phyloP scores from a whole-genome alignment of 108 stramenopile species.

The Skeletonema potamos region DNA sequence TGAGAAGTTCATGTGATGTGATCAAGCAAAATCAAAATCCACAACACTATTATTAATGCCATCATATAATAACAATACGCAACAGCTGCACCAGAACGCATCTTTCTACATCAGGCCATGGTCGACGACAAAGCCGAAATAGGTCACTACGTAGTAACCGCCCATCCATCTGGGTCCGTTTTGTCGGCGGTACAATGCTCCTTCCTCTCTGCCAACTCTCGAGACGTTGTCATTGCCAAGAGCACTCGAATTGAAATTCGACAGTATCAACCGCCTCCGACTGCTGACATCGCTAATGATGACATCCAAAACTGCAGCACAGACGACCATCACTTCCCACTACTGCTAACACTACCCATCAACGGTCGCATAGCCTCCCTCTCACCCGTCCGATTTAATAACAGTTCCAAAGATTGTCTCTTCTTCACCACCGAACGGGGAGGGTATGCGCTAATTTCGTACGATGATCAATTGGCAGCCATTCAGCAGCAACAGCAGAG shows the following conservation, averaged over 20 bases:
- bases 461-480: constrained; percentile 22
- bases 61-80: too few species aligned
- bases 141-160: constrained; percentile 74
- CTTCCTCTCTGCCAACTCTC: constrained; percentile 47
- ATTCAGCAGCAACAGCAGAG: not conserved
- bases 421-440: constrained; percentile 76
- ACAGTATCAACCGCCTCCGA: constrained; percentile 17
- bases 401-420: constrained; percentile 42
- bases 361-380: constrained; percentile 69
- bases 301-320: not conserved
- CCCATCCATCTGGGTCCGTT: constrained; percentile 74
- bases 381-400: constrained; percentile 40
- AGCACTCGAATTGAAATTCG: constrained; percentile 67
- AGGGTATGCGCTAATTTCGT: constrained; percentile 75
- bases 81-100: too few species aligned
- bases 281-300: not conserved
- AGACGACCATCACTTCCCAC: constrained; percentile 57
- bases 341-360: constrained; percentile 64
- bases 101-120: too few species aligned
- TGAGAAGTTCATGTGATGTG: not conserved
- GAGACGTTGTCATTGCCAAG: constrained; percentile 71
- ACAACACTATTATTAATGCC: too few species aligned
- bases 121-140: constrained; percentile 34
- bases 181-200: constrained; percentile 54
- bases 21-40: too few species aligned